Conservation (phyloP, 2,329 filamentous ascomycete species). For the Arthrobotrys pseudoclavata region DNA sequence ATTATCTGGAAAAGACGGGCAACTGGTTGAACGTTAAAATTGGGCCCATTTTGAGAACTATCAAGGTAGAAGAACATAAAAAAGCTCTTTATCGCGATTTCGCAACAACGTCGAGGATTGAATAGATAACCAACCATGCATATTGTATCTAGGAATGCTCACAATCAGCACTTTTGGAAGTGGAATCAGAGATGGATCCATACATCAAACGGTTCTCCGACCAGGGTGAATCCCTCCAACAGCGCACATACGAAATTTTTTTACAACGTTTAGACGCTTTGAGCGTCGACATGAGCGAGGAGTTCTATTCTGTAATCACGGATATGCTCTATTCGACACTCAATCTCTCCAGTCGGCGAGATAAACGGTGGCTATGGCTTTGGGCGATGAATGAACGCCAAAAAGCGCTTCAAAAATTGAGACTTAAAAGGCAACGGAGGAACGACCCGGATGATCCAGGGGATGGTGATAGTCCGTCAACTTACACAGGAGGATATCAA, state of each 20-base stretch:
- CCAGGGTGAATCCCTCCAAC: conserved; percentile 18
- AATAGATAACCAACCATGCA: conserved; percentile 16
- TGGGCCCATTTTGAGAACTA: conserved; percentile 25
- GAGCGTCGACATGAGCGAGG: conserved; percentile 16
- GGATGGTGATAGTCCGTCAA: conserved; percentile 16
- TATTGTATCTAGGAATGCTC: conserved; percentile 17
- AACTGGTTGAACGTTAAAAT: conserved; percentile 31
- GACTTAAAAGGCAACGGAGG: not conserved
- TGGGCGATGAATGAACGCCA: conserved; percentile 27
- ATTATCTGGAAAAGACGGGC: conserved; percentile 30
- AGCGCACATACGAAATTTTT: conserved; percentile 23
- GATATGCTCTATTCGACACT: conserved; percentile 18
- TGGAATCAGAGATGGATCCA: conserved; percentile 20
- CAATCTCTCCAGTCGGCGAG: conserved; percentile 11
- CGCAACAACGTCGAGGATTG: not conserved
- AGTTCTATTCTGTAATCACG: conserved; percentile 21
- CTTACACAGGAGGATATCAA: not conserved
- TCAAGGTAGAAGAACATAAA: conserved; percentile 23
- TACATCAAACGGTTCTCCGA: conserved; percentile 27
- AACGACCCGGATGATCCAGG: conserved; percentile 1
- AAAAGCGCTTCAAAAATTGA: conserved; percentile 20
- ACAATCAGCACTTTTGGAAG: conserved; percentile 22
- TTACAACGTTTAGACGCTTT: not conserved
- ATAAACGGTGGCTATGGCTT: conserved; percentile 22
- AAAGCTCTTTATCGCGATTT: not conserved